phyloP scores from a whole-genome alignment of 108 stramenopile genomes.

The Skeletonema grethae region DNA sequence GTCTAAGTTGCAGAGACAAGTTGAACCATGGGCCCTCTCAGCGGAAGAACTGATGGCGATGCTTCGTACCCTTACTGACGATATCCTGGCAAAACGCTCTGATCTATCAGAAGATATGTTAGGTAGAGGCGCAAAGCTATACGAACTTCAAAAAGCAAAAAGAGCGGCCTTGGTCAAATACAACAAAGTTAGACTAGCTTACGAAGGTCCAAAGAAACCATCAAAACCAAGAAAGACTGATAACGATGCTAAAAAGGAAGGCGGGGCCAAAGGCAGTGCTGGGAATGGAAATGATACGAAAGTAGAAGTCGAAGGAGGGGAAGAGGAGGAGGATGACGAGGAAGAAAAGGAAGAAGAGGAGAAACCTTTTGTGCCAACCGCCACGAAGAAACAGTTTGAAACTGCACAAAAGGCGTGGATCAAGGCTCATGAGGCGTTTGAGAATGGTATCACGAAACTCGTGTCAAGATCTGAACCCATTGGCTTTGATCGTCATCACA shows the following conservation, averaged over 20 bases:
- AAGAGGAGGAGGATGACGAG: constrained; percentile 15
- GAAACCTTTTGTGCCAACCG: constrained; percentile 47
- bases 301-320: constrained; percentile 6
- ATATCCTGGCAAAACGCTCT: constrained; percentile 63
- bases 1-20: constrained; percentile 50
- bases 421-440: constrained; percentile 74
- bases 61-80: constrained; percentile 73
- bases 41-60: constrained; percentile 79
- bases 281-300: constrained; percentile 26
- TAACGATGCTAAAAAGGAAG: constrained; percentile 26
- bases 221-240: constrained; percentile 30
- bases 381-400: constrained; percentile 60
- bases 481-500: constrained; percentile 74
- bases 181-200: constrained; percentile 63
- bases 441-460: constrained; percentile 62
- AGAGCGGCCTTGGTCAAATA: constrained; percentile 63
- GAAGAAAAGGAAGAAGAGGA: constrained; percentile 19
- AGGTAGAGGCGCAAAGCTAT: constrained; percentile 57
- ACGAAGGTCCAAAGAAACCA: constrained; percentile 62
- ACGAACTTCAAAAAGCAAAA: constrained; percentile 70
- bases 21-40: constrained; percentile 75
- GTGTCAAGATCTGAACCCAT: constrained; percentile 73
- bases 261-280: constrained; percentile 15
- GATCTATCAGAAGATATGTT: constrained; percentile 60
- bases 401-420: constrained; percentile 58